Base-by-base conservation (phyloP, 495 filamentous ascomycete genomes). In the Stereocaulon alpinum region DNA sequence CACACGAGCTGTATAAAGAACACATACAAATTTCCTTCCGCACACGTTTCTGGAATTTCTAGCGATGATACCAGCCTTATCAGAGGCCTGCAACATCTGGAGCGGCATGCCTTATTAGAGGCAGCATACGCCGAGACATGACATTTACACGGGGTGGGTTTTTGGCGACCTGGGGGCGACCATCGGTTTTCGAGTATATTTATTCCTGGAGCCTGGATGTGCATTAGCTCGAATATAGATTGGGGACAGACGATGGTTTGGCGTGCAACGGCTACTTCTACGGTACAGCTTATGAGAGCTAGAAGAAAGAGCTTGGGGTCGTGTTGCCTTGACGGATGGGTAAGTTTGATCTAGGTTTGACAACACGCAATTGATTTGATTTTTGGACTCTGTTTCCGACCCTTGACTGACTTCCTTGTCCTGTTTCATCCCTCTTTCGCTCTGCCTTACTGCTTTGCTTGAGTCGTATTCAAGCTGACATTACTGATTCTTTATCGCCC, bases 61-160 rank as follows among this genome's bases (percentile, higher is more conserved):
- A 43, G 59, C 59, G 59, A 64, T 58, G 63, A 64, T 64, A 64
- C 63, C 63, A 64, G 63, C 63, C 63, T 61, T 56, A 61, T 64
- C 55, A 61, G 50, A 61, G 63, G 63, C 59, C 59, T 48, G 59
- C 59, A 43, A 60, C 18, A 40, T 37, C 29, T 49, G 32, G 12
- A 27, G 24, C 49, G 17, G 22, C 14, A 30, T 60, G 49, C 49
- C 40, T 40, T 47, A 40, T 47, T 47, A 54, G 49, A 60, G 48
- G 55, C 55, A 44, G 40, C 40, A 44, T 3, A 59, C 40, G 37
- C 49, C 9, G 44, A 12, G 49, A 54, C 34, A 60, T 52, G 58
- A 60, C 42, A 41, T 55, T 55, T 40, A 55, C 20, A 55, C 12
- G 52, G 34, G 52, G 24, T 41, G 52, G 52, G 52, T 7, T 40